Evolutionary conservation across 139 green algal genomes (phyloP).

Genomic region (Tetraselmis chui): DNA sequence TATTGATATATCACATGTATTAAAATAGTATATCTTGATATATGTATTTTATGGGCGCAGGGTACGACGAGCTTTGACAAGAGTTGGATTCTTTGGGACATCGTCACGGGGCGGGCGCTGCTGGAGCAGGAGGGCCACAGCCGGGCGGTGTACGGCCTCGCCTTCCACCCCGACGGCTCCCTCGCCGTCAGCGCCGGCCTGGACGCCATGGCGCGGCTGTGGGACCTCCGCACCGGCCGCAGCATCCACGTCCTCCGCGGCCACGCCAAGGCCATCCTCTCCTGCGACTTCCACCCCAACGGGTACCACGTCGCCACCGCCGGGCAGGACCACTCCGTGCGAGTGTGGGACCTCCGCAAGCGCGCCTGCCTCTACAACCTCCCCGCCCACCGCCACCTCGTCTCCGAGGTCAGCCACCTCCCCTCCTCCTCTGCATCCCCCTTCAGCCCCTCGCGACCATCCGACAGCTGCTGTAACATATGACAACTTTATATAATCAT

Average conservation of each 20-base stretch:
- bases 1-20: too few species aligned
- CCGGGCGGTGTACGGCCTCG: slow-evolving; percentile 81
- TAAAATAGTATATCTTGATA: too few species aligned
- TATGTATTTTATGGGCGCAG: slow-evolving; percentile 9
- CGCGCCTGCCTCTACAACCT: slow-evolving; percentile 66
- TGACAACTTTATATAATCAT: too few species aligned
- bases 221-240: slow-evolving; percentile 84
- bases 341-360: slow-evolving; percentile 87
- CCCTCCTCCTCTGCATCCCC: not conserved
- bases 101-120: slow-evolving; percentile 69
- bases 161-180: slow-evolving; percentile 83
- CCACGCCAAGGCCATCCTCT: slow-evolving; percentile 83
- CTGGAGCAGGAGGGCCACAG: slow-evolving; percentile 96
- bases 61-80: slow-evolving; percentile 82
- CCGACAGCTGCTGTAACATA: too few species aligned
- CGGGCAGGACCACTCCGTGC: slow-evolving; percentile 13
- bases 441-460: slow-evolving; percentile 17
- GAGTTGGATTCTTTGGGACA: slow-evolving; percentile 96
- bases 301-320: slow-evolving; percentile 56
- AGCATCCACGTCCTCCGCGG: slow-evolving; percentile 76
- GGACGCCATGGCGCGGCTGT: slow-evolving; percentile 78
- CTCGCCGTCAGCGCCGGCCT: slow-evolving; percentile 68
- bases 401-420: slow-evolving; percentile 35
- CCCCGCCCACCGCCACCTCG: slow-evolving; percentile 63
- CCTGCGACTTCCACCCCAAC: slow-evolving; percentile 79